Conservation (phyloP, 495 filamentous ascomycete genomes). For the Bathelium albidoporum region DNA sequence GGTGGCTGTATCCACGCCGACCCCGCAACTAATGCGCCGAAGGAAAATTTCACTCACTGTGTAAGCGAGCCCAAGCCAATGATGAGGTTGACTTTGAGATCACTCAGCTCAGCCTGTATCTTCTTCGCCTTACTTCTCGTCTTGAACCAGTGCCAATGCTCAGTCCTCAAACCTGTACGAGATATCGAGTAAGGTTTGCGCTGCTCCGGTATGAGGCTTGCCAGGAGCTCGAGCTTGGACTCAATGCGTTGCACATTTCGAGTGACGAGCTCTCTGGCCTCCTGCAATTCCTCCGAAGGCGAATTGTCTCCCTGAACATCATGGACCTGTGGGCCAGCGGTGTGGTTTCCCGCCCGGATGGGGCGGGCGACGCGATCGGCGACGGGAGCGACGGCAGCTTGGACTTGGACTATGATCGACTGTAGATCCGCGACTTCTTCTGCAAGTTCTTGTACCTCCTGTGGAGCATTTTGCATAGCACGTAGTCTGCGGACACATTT, state of each 20-base stretch:
- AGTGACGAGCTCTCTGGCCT: neutral
- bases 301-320: neutral
- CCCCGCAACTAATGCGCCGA: neutral
- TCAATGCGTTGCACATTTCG: slow-evolving; percentile 2
- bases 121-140: neutral
- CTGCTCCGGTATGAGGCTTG: neutral
- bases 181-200: neutral
- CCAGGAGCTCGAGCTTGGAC: neutral
- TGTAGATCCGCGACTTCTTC: slow-evolving; percentile 1
- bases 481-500: neutral
- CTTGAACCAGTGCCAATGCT: slow-evolving; percentile 2
- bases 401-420: slow-evolving; percentile 5
- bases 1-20: neutral
- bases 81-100: neutral
- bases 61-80: neutral
- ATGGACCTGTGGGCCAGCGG: neutral
- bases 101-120: slow-evolving; percentile 1
- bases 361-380: neutral
- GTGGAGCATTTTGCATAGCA: neutral
- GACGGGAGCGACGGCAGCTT: slow-evolving; percentile 3
- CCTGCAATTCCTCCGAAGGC: neutral
- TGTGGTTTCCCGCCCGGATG: neutral
- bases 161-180: neutral
- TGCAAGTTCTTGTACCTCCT: neutral
- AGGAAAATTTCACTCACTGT: neutral